A percentile compares a stretch with the other conserved stretches of the same genome.
Conservation (phyloP, 1,284 basidiomycete species). For the Sanguinoderma infundibulare region DNA sequence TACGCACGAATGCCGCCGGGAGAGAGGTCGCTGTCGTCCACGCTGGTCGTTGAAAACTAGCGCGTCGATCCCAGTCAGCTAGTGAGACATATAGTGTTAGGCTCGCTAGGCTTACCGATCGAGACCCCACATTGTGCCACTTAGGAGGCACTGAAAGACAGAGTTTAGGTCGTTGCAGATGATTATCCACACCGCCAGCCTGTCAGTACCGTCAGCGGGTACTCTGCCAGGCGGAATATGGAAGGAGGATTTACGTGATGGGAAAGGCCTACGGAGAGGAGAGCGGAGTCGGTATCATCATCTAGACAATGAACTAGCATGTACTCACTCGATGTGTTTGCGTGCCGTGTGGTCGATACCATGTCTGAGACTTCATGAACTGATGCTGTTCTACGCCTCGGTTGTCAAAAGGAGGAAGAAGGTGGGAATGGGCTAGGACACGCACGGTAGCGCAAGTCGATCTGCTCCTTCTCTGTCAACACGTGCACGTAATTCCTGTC, state of each 20-base stretch:
- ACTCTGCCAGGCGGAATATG: background rate
- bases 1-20: slow-evolving; percentile 74
- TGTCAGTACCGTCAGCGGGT: slow-evolving; percentile 30
- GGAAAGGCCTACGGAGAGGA: slow-evolving; percentile 69
- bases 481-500: slow-evolving; percentile 80
- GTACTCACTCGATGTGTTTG: slow-evolving; percentile 73
- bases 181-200: slow-evolving; percentile 66
- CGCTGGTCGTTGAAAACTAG: slow-evolving; percentile 62
- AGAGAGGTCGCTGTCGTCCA: slow-evolving; percentile 79
- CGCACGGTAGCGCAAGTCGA: slow-evolving; percentile 70
- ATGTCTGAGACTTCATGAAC: slow-evolving; percentile 76
- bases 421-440: slow-evolving; percentile 6
- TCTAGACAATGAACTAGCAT: too few relatives aligned
- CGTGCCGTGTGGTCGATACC: slow-evolving; percentile 89
- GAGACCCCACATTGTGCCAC: slow-evolving; percentile 85
- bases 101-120: slow-evolving; percentile 53
- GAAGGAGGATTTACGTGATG: slow-evolving; percentile 54
- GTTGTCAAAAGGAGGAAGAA: background rate
- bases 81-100: background rate
- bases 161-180: slow-evolving; percentile 81
- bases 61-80: background rate
- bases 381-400: slow-evolving; percentile 61
- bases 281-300: background rate
- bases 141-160: slow-evolving; percentile 80
- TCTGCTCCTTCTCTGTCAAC: slow-evolving; percentile 73